Base-by-base conservation (phyloP, 805 yeast genomes). In the Cyberlindnera bimundalis region DNA sequence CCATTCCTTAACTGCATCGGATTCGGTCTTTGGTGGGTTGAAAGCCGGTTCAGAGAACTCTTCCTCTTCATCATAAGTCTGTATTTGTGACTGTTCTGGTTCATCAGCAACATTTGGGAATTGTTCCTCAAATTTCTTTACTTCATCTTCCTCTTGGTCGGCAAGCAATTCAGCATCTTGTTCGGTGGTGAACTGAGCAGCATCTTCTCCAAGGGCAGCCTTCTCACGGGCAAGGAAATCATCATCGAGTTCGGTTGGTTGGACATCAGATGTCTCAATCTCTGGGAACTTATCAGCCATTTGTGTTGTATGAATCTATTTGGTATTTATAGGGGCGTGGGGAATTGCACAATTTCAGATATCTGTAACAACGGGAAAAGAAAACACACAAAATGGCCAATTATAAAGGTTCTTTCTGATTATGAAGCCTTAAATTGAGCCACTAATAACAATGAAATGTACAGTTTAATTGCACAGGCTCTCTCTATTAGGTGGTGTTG, bases 211-310 rank as follows among this genome's bases (percentile, higher is more conserved):
- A 13, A 82, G 58, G 12, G 78, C 63, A 49, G 79, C 84, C 55
- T 75, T 75, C 59, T 83, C 90, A 61, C 90, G 74, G 23, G 81
- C 65, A 37, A 83, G 66, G 57, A 83, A 82, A 60, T 81, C 87
- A 14, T 62, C 74, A 18, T 57, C 61, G 20, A 59, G 66, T 12
- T 61, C 67, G 25, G 32, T 40, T n/a, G 42, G 42, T 21, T 51
- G 58, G 19, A 48, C 59, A 23, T 56, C 61, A 34, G 59, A 62
- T 8, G 50, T 73, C 39, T 75, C 80, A 49, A 83, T 68, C 47
- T 77, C 88, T 35, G 95, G 93, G 61, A 78, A 84, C 64, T 82
- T 81, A 48, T 84, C 91, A 40, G 86, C 78, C 87, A 81, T 81
- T 40, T 45, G 41, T 19, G 16, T 23, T 14, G 10, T 15, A 19